Percentiles rank a stretch among this genome's conserved stretches.
phyloP scores from a whole-genome alignment of 768 basidiomycete species.

The Boletus reticuloceps region DNA sequence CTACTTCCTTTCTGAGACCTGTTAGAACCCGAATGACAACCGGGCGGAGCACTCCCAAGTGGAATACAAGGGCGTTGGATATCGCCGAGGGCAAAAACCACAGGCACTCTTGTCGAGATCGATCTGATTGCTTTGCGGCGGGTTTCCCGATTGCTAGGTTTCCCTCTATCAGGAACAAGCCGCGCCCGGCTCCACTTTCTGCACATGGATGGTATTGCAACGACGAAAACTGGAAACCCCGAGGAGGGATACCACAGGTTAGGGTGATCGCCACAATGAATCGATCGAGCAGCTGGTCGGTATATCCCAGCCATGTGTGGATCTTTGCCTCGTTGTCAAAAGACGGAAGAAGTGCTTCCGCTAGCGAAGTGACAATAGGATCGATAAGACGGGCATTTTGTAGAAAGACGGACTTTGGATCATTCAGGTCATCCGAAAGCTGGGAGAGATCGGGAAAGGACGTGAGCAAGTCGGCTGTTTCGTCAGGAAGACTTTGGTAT shows the following conservation, averaged over 20 bases:
- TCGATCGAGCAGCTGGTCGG: not conserved
- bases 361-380: too few species aligned
- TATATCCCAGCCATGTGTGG: not conserved
- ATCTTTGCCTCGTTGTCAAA: not conserved
- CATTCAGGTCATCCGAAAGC: not conserved
- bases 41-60: too few species aligned
- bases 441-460: not conserved
- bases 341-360: too few species aligned
- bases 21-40: too few species aligned
- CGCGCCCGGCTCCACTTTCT: not conserved
- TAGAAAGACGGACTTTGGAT: not conserved
- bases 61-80: too few species aligned
- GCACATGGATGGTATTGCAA: not conserved
- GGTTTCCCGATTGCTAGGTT: not conserved
- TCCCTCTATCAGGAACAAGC: not conserved
- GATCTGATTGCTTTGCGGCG: too few species aligned
- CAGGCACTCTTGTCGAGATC: too few species aligned
- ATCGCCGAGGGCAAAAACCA: too few species aligned
- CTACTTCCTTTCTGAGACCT: too few species aligned
- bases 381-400: not conserved
- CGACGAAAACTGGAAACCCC: not conserved
- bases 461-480: not conserved
- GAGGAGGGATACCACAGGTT: not conserved
- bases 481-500: not conserved
- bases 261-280: not conserved